A percentile compares a stretch with the other conserved stretches of the same genome.
phyloP scores from a whole-genome alignment of 2,329 filamentous ascomycete genomes.

The Talaromyces verruculosus region DNA sequence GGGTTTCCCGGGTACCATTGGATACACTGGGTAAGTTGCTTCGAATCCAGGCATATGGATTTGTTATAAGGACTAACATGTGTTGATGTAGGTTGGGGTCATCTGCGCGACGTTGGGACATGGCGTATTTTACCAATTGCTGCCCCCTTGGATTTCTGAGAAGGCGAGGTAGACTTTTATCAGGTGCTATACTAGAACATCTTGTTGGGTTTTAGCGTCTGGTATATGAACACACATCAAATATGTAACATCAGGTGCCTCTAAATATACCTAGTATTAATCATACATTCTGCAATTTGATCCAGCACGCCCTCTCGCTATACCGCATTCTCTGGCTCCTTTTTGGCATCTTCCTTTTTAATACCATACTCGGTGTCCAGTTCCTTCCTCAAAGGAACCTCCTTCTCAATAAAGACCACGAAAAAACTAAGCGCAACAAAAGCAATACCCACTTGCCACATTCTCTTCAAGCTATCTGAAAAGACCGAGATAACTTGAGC shows the following conservation, averaged over 20 bases:
- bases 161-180: neutral
- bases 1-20: constrained; percentile 39
- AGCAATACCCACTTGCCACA: constrained; percentile 15
- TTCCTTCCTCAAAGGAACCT: constrained; percentile 1
- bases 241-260: neutral
- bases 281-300: neutral
- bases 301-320: neutral
- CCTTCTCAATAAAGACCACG: constrained; percentile 5
- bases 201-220: neutral
- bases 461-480: constrained; percentile 1
- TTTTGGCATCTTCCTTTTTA: neutral
- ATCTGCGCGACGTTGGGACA: constrained; percentile 12
- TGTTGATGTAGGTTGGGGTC: constrained; percentile 7
- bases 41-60: neutral
- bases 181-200: neutral
- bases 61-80: neutral
- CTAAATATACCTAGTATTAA: neutral
- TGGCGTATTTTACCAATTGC: constrained; percentile 9
- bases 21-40: constrained; percentile 35
- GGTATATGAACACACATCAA: neutral
- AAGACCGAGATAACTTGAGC: constrained; percentile 9
- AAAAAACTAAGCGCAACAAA: constrained; percentile 7
- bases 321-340: neutral
- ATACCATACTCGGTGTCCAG: constrained; percentile 10
- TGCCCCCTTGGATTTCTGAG: constrained; percentile 9